These are phyloP conservation scores for Trichoderma sp. DNA, from an alignment of 2,329 filamentous ascomycete species.

Conservation along the genomic window DNA sequence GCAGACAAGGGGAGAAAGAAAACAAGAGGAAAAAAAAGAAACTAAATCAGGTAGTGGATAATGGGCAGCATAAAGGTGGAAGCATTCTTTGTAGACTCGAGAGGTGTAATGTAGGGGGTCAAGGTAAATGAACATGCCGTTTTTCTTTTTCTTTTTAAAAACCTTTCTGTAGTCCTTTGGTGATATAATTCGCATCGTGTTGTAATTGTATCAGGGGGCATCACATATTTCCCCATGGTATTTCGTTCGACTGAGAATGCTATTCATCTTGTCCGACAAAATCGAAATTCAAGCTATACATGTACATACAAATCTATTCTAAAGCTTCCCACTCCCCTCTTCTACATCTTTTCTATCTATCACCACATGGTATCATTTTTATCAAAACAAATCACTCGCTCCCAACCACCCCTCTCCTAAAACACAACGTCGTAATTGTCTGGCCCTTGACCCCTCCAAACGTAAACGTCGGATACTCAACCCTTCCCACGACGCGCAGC, in stretches of 20 bases:
- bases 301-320: no score
- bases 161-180: background rate
- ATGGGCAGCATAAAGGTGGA: conserved; percentile 7
- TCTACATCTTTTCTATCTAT: background rate
- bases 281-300: background rate
- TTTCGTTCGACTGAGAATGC: background rate
- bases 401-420: conserved; percentile 39
- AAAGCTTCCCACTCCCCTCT: no score
- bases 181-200: background rate
- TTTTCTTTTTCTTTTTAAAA: background rate
- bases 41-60: background rate
- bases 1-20: background rate
- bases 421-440: conserved; percentile 84
- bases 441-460: conserved; percentile 89
- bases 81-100: conserved; percentile 2
- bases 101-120: background rate
- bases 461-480: conserved; percentile 81
- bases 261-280: background rate
- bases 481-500: conserved; percentile 62
- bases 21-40: background rate
- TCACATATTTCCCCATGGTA: background rate
- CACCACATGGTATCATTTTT: background rate
- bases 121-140: background rate
- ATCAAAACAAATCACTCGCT: background rate
- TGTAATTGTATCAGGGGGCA: no score